Conservation (phyloP, 1,284 basidiomycete genomes). For the Papiliotrema nemorosa region DNA sequence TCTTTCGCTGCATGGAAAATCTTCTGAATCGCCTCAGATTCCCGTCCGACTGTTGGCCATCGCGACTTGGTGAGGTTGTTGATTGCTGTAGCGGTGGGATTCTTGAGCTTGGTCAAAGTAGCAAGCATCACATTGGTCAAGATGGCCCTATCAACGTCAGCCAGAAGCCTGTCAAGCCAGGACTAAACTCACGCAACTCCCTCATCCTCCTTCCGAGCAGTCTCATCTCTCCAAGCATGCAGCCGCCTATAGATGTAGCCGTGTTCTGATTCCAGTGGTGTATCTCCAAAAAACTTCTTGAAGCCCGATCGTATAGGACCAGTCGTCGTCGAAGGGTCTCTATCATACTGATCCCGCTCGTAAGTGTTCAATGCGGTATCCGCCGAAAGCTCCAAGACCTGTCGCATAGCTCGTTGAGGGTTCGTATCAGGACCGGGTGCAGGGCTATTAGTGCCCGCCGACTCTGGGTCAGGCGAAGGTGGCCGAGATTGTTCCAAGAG, state of each 20-base stretch:
- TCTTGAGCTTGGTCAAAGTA: too few relatives aligned
- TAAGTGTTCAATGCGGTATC: slow-evolving; percentile 69
- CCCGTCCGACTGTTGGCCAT: slow-evolving; percentile 36
- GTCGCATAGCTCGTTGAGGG: slow-evolving; percentile 41
- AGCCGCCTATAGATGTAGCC: slow-evolving; percentile 64
- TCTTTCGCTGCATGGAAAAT: slow-evolving; percentile 58
- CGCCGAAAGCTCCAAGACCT: slow-evolving; percentile 65
- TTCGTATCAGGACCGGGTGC: slow-evolving; percentile 19
- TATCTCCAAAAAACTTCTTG: slow-evolving; percentile 62
- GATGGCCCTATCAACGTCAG: neutral
- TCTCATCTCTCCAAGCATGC: slow-evolving; percentile 79
- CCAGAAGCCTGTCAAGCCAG: neutral
- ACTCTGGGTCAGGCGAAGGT: slow-evolving; percentile 20
- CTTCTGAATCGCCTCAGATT: slow-evolving; percentile 61
- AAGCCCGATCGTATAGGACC: slow-evolving; percentile 72
- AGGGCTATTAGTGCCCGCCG: slow-evolving; percentile 1
- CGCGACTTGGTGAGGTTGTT: neutral
- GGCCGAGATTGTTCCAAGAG: slow-evolving; percentile 59
- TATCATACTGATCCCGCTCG: slow-evolving; percentile 66
- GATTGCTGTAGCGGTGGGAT: neutral
- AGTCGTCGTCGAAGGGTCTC: slow-evolving; percentile 60
- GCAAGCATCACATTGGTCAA: slow-evolving; percentile 2
- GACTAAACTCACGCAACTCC: slow-evolving; percentile 62
- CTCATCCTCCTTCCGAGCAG: slow-evolving; percentile 84
- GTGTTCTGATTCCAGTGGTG: slow-evolving; percentile 50